These are phyloP conservation scores for Inosperma sp. DNA, from an alignment of 768 basidiomycete species.

Conservation along the genomic window DNA sequence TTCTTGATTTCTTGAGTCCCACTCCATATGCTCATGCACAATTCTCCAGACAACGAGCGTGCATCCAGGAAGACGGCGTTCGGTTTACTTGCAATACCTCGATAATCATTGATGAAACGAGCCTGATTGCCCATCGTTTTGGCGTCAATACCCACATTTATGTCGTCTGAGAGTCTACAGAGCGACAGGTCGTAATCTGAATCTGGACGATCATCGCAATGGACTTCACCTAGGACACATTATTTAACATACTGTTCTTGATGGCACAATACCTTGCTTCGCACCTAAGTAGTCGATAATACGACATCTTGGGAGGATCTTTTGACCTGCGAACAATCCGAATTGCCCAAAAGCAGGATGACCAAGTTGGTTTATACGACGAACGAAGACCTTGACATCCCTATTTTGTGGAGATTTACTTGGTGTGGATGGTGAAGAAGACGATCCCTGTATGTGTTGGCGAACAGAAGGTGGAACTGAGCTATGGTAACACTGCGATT, in stretches of 20 bases:
- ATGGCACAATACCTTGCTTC: conserved; percentile 6
- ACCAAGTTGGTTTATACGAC: conserved; percentile 43
- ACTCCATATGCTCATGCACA: conserved; percentile 77
- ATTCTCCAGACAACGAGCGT: conserved; percentile 50
- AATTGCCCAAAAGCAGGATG: conserved; percentile 79
- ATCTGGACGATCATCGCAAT: conserved; percentile 63
- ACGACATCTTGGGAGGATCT: conserved; percentile 59
- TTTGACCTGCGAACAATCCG: conserved; percentile 76
- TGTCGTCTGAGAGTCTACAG: conserved; percentile 50
- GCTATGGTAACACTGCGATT: conserved; percentile 47
- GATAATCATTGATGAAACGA: conserved; percentile 87
- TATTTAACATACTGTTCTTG: too few species aligned
- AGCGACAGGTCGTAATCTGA: conserved; percentile 91
- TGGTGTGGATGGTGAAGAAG: conserved; percentile 13
- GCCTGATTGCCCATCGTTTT: conserved; percentile 75
- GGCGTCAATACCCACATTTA: conserved; percentile 77
- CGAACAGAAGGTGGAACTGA: conserved; percentile 48
- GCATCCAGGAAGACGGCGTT: conserved; percentile 69
- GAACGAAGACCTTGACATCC: conserved; percentile 47
- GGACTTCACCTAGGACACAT: conserved; percentile 81
- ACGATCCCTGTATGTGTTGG: conserved; percentile 32
- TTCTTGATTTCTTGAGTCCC: conserved; percentile 55
- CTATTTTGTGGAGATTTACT: conserved; percentile 4
- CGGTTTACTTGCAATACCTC: conserved; percentile 64
- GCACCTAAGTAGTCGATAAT: conserved; percentile 71